phyloP scores from a whole-genome alignment of 805 yeast species.

The Lipomyces starkeyi region DNA sequence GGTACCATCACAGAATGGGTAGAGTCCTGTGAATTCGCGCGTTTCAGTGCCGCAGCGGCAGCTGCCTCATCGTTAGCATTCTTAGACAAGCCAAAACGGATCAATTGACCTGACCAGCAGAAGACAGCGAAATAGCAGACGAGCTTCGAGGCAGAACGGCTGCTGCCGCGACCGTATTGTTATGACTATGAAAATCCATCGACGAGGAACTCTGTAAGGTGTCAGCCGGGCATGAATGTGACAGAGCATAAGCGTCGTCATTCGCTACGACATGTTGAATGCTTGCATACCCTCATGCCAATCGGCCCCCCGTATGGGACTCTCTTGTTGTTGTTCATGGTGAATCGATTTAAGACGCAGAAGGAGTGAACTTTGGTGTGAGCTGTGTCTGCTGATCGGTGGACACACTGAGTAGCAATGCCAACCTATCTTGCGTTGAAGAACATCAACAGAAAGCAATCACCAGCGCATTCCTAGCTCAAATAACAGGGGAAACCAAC shows the following conservation, averaged over 20 bases:
- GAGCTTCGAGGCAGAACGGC: conserved; percentile 25
- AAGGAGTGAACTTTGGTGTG: background rate
- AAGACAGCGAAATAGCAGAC: conserved; percentile 29
- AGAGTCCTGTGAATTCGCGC: conserved; percentile 16
- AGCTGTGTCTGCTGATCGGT: background rate
- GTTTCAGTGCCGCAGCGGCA: conserved; percentile 34
- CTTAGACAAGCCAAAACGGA: conserved; percentile 9
- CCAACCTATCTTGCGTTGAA: background rate
- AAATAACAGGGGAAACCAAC: background rate
- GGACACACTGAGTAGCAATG: background rate
- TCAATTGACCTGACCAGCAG: conserved; percentile 28
- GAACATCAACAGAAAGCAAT: background rate
- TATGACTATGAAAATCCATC: conserved; percentile 22
- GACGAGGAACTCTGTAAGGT: conserved; percentile 27
- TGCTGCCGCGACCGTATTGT: conserved; percentile 18
- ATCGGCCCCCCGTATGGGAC: conserved; percentile 22
- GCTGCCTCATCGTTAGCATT: conserved; percentile 14
- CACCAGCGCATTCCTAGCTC: background rate
- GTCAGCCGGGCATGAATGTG: background rate
- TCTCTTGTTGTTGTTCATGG: conserved; percentile 5
- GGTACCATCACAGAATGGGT: conserved; percentile 19
- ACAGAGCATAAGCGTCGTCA: background rate
- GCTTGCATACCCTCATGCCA: conserved; percentile 22
- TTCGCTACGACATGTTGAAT: background rate
- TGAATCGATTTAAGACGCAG: background rate